Conservation (phyloP, 2,329 filamentous ascomycete genomes). For the Aspergillus cejpii region DNA sequence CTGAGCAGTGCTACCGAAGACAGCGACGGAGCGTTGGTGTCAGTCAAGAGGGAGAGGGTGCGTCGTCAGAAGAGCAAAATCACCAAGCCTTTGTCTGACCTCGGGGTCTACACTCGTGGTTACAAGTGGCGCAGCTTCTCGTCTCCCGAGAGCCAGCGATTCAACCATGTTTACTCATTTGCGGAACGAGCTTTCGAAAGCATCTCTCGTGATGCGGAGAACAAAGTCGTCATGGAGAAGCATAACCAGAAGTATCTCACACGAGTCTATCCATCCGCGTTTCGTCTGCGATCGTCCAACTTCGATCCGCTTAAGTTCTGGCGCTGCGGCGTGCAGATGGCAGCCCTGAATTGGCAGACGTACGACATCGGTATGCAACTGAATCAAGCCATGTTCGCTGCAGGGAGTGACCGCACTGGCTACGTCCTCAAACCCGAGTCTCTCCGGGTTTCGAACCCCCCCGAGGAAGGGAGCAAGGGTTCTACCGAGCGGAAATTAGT, state of each 20-base stretch:
- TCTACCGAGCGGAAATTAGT: slow-evolving; percentile 77
- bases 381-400: slow-evolving; percentile 96
- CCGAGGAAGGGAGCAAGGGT: slow-evolving; percentile 29
- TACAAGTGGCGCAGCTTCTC: slow-evolving; percentile 82
- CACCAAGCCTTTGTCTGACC: slow-evolving; percentile 68
- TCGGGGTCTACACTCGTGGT: slow-evolving; percentile 71
- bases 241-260: slow-evolving; percentile 91
- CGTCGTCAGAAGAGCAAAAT: slow-evolving; percentile 73
- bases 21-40: slow-evolving; percentile 55
- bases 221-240: slow-evolving; percentile 70
- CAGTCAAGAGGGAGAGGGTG: slow-evolving; percentile 53
- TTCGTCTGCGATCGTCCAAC: slow-evolving; percentile 79
- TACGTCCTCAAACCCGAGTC: slow-evolving; percentile 91
- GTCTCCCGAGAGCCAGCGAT: slow-evolving; percentile 69
- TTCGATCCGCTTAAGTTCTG: slow-evolving; percentile 92
- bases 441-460: slow-evolving; percentile 49
- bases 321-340: slow-evolving; percentile 96
- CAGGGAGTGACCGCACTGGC: slow-evolving; percentile 75
- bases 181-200: slow-evolving; percentile 82
- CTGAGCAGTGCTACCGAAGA: slow-evolving; percentile 64
- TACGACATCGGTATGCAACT: slow-evolving; percentile 93
- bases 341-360: slow-evolving; percentile 95
- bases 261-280: slow-evolving; percentile 83
- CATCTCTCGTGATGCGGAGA: slow-evolving; percentile 66
- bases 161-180: slow-evolving; percentile 94